A percentile compares a stretch with the other conserved stretches of the same genome.
These are phyloP conservation scores for Solanum chmielewskii DNA, from an alignment of 257 asterid species.

Conservation along the genomic window DNA sequence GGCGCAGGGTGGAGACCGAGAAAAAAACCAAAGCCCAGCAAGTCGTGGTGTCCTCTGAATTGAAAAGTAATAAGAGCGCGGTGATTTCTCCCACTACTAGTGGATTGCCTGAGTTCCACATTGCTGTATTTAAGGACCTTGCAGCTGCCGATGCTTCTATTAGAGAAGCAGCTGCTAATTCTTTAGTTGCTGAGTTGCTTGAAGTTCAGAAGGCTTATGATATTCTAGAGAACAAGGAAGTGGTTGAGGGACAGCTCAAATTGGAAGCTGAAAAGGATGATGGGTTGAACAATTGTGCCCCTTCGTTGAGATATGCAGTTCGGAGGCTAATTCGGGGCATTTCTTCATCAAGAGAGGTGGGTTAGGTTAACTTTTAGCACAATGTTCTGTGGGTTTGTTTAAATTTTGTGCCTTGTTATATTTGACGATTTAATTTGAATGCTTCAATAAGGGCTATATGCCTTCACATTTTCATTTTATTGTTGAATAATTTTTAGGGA, in stretches of 20 bases:
- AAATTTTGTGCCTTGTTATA: neutral
- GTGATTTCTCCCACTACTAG: conserved; percentile 17
- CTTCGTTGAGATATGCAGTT: conserved; percentile 88
- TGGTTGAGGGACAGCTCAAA: conserved; percentile 53
- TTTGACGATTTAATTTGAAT: neutral
- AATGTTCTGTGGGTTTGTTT: neutral
- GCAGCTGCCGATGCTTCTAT: conserved; percentile 46
- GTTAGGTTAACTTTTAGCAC: neutral
- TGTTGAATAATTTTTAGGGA: neutral
- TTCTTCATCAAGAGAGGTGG: conserved; percentile 93
- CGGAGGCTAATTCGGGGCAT: conserved; percentile 95
- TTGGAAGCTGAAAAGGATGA: conserved; percentile 94
- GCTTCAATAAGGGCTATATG: neutral
- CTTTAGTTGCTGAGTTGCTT: conserved; percentile 52
- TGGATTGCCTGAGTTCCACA: conserved; percentile 75
- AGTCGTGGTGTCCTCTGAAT: conserved; percentile 14
- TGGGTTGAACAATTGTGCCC: conserved; percentile 88
- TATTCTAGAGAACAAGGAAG: conserved; percentile 64
- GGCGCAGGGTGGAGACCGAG: conserved; percentile 21
- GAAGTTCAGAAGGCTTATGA: conserved; percentile 76
- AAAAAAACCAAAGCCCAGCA: conserved; percentile 4
- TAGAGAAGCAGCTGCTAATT: conserved; percentile 65
- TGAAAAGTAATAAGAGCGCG: conserved; percentile 8
- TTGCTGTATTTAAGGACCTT: conserved; percentile 73
- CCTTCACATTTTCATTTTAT: neutral